These are phyloP conservation scores for Verbena officinalis DNA, from an alignment of 257 asterid genomes.

Conservation along the genomic window DNA sequence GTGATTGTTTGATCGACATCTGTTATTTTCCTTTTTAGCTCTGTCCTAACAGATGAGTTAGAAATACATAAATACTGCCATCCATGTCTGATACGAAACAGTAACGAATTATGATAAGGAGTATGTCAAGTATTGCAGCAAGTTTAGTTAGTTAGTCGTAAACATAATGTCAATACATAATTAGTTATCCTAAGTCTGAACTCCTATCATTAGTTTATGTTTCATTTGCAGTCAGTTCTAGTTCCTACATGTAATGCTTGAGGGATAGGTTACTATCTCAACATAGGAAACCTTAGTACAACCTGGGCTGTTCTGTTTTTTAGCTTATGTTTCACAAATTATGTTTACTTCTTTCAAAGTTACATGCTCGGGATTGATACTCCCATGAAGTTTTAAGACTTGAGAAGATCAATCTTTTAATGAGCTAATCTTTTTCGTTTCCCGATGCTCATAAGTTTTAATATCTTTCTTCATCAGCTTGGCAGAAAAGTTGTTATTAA, in stretches of 20 bases:
- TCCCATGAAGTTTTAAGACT: conserved; percentile 1
- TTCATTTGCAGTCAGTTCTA: background rate
- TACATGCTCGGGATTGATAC: background rate
- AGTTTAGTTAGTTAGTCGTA: background rate
- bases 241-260: background rate
- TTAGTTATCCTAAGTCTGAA: conserved; percentile 9
- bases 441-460: conserved; percentile 14
- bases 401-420: conserved; percentile 6
- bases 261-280: conserved; percentile 9
- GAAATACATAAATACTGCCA: background rate
- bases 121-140: conserved; percentile 3
- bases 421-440: background rate
- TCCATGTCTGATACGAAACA: conserved; percentile 7
- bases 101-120: conserved; percentile 1
- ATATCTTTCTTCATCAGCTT: conserved; percentile 33
- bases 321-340: conserved; percentile 1
- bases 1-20: too few species aligned
- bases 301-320: background rate
- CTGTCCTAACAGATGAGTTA: conserved; percentile 7
- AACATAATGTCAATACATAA: background rate
- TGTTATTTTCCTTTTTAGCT: conserved; percentile 4
- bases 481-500: background rate
- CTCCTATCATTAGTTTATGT: background rate
- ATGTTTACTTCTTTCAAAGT: background rate
- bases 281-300: background rate